phyloP scores from a whole-genome alignment of 1,139 yeast genomes.

The Yamadazyma epiphylla region DNA sequence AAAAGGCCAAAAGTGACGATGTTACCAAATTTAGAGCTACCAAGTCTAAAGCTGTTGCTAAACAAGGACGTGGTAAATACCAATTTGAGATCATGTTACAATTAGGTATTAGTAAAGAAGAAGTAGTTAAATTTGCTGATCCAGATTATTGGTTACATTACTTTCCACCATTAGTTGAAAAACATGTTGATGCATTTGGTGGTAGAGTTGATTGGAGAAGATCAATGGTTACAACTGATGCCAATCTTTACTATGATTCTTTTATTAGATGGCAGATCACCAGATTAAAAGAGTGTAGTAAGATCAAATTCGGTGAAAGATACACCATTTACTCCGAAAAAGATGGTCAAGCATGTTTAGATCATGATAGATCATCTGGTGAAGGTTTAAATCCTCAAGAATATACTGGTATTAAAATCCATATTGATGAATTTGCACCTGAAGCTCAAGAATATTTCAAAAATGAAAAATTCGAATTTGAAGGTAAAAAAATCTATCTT shows the following conservation, averaged over 20 bases:
- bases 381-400: constrained; percentile 98
- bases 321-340: constrained; percentile 95
- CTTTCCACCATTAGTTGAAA: constrained; percentile 88
- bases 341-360: constrained; percentile 99
- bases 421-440: constrained; percentile 59
- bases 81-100: constrained; percentile 97
- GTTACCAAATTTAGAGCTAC: constrained; percentile 88
- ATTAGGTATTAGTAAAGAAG: constrained; percentile 79
- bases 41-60: constrained; percentile 89
- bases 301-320: constrained; percentile 97
- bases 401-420: constrained; percentile 88
- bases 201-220: constrained; percentile 99
- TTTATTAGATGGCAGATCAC: constrained; percentile 97
- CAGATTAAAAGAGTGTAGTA: constrained; percentile 78
- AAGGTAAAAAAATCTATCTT: constrained; percentile 64
- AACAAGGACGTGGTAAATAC: constrained; percentile 89
- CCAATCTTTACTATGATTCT: constrained; percentile 91
- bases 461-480: constrained; percentile 39
- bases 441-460: constrained; percentile 50
- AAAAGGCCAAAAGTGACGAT: constrained; percentile 55
- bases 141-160: constrained; percentile 82
- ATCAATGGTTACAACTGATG: constrained; percentile 91
- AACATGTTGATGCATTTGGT: constrained; percentile 79
- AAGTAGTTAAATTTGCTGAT: constrained; percentile 84
- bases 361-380: constrained; percentile 96